phyloP scores from a whole-genome alignment of 306 rosid genomes.

The Pterocarpus macrocarpus region DNA sequence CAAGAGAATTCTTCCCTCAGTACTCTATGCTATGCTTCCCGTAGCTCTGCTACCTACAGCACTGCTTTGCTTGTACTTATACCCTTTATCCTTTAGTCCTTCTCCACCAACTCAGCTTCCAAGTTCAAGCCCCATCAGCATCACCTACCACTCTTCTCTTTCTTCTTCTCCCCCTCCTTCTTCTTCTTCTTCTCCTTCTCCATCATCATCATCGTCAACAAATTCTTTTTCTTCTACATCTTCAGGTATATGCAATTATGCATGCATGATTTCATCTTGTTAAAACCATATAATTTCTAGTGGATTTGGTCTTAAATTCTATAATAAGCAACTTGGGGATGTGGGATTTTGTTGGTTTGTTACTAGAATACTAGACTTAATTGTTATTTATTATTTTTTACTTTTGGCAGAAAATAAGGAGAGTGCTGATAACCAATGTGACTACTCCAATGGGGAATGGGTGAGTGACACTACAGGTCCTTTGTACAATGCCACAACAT shows the following conservation, averaged over 20 bases:
- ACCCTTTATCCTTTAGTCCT: constrained; percentile 49
- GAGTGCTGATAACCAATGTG: constrained; percentile 49
- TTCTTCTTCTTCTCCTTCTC: neutral
- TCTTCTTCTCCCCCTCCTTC: neutral
- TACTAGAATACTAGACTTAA: neutral
- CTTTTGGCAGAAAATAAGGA: constrained; percentile 51
- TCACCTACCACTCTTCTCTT: constrained; percentile 45
- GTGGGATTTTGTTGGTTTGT: neutral
- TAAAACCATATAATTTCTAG: neutral
- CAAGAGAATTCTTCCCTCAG: constrained; percentile 58
- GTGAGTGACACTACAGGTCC: constrained; percentile 60
- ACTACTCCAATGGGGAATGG: constrained; percentile 74
- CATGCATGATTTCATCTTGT: neutral
- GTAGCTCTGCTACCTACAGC: constrained; percentile 53
- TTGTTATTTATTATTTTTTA: neutral
- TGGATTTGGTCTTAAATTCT: neutral
- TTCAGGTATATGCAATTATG: constrained; percentile 44
- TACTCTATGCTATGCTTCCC: constrained; percentile 58
- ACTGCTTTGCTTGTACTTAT: constrained; percentile 47
- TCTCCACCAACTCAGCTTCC: constrained; percentile 41
- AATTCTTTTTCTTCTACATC: constrained; percentile 35
- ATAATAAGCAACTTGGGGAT: neutral
- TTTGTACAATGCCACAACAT: constrained; percentile 70
- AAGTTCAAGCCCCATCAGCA: constrained; percentile 21
- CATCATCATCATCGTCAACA: neutral